phyloP scores from a whole-genome alignment of 345 rosid genomes.

The Bretschneidera sinensis region DNA sequence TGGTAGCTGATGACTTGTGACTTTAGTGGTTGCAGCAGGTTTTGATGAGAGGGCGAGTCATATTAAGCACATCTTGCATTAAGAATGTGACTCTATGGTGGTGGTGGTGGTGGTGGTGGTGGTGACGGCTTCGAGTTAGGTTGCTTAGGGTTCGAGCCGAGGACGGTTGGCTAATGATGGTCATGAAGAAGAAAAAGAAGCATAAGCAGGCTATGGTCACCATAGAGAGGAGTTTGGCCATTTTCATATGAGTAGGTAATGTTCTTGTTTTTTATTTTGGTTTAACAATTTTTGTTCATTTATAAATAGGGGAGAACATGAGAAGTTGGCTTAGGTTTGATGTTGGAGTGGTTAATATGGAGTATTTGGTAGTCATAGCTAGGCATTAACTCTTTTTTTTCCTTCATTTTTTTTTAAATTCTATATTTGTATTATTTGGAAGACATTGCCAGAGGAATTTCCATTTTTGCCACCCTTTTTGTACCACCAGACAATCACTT shows the following conservation, averaged over 20 bases:
- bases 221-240: conserved; percentile 12
- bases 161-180: conserved; percentile 19
- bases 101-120: conserved; percentile 10
- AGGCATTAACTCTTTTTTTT: no score
- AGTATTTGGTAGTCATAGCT: neutral
- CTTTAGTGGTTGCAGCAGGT: conserved; percentile 23
- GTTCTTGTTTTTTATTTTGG: neutral
- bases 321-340: conserved; percentile 5
- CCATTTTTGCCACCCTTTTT: no score
- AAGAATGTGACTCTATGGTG: conserved; percentile 36
- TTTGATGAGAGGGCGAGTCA: conserved; percentile 18
- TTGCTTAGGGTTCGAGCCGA: conserved; percentile 33
- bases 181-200: conserved; percentile 16
- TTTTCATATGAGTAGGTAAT: conserved; percentile 4
- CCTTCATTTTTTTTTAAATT: no score
- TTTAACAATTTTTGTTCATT: neutral
- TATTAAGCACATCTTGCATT: conserved; percentile 41
- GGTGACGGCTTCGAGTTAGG: no score
- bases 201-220: conserved; percentile 1
- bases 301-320: conserved; percentile 8
- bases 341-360: conserved; percentile 16
- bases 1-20: conserved; percentile 31
- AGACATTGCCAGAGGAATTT: no score
- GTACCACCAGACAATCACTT: no score
- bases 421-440: no score